These are phyloP conservation scores for Candida maris DNA, from an alignment of 805 yeast species.

Conservation along the genomic window DNA sequence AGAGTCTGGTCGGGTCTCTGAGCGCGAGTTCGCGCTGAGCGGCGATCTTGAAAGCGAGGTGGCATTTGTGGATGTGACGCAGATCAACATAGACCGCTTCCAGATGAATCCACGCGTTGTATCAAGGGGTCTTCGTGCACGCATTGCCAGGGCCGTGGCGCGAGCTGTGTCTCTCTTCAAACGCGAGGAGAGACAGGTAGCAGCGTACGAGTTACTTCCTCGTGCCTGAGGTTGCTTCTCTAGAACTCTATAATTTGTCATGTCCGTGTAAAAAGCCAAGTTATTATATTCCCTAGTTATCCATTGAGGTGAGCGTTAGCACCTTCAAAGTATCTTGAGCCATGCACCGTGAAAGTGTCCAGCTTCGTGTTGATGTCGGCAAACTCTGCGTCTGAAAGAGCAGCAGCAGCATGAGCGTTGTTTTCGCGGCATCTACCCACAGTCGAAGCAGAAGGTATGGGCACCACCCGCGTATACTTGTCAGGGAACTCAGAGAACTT, in stretches of 20 bases:
- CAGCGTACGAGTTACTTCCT: slow-evolving; percentile 1
- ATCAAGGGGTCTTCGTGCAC: not conserved
- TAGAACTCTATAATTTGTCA: too few relatives aligned
- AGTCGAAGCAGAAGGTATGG: slow-evolving; percentile 78
- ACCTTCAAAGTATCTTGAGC: slow-evolving; percentile 32
- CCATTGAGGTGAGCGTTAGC: slow-evolving; percentile 1
- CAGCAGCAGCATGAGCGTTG: slow-evolving; percentile 38
- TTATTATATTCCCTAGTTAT: not conserved
- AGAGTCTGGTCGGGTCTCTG: slow-evolving; percentile 4
- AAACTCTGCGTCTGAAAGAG: slow-evolving; percentile 56
- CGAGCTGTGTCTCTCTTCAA: not conserved
- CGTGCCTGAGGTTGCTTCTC: not conserved
- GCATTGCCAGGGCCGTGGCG: not conserved
- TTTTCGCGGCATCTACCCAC: slow-evolving; percentile 59
- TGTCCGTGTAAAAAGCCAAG: too few relatives aligned
- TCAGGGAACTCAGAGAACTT: slow-evolving; percentile 37
- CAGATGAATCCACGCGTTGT: not conserved
- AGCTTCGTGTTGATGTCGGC: slow-evolving; percentile 47
- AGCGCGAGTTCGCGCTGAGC: slow-evolving; percentile 5
- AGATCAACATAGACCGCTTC: not conserved
- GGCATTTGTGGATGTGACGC: not conserved
- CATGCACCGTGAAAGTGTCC: slow-evolving; percentile 43
- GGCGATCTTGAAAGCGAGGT: slow-evolving; percentile 13
- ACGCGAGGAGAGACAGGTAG: not conserved
- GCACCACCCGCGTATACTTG: slow-evolving; percentile 53